Evolutionary conservation across 75 land plant genomes (phyloP), one percentile per base, ranked within the genome.

Genomic region (Cupressus sempervirens): DNA sequence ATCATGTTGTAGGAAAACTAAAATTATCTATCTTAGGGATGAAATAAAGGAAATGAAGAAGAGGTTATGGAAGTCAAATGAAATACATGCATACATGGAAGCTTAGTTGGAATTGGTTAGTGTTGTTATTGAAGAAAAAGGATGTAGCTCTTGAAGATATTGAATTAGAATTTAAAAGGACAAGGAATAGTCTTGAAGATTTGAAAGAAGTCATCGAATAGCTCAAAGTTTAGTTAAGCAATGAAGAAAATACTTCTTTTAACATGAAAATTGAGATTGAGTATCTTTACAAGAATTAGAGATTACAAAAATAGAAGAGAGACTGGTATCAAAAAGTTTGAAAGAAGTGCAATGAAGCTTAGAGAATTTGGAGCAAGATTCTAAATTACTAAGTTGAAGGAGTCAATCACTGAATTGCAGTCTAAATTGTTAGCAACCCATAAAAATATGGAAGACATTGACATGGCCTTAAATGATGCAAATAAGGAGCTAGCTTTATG

Each of bases 201-300:
- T 0, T 6, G n/a, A 81, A 81, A 81, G 32, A 48, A 12, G 46
- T 52, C 34, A 6, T 81, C 30, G 58, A 52, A 50, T 3, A 29
- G 7, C 58, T 52, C 13, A 48, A 52, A 52, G 26, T 9, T 29
- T 5, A 81, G 16, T 29, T 81, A 29, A n/a, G 13, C 12, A 81
- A 23, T 81, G 82, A 81, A 81, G 56, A 81, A n/a, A 50, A 50
- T 16, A 12, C 14, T 81, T 81, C 54, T 46, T 81, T 23, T 48
- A 54, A 81, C 11, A 81, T 1, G 35, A 0, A 81, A 34, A 10
- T 34, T 46, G 32, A 81, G 54, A 81, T 81, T 26, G 29, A 81
- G 13, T 12, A 50, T 41, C 82, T 81, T 46, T 23, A 29, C 32
- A 50, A 41, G 35, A 81, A 20, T 40, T 81, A n/a, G 50, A 81